Evolutionary conservation across 2,329 filamentous ascomycete species (phyloP).

Genomic region (Colletotrichum paranaense): DNA sequence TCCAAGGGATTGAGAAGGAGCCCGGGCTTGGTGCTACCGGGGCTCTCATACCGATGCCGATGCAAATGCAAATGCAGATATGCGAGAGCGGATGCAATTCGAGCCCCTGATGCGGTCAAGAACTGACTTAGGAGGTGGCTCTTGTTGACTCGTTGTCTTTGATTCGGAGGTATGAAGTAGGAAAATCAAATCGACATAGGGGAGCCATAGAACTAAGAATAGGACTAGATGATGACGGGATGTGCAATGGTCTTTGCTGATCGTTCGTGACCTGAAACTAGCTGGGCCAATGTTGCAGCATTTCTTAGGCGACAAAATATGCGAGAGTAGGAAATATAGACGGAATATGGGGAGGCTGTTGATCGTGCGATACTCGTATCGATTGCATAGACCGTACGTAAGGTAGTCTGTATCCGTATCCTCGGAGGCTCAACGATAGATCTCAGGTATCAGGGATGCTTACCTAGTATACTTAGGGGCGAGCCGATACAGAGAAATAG

Average conservation of each 20-base stretch:
- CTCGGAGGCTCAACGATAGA: background rate
- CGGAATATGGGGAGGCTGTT: background rate
- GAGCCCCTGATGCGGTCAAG: background rate
- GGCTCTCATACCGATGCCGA: background rate
- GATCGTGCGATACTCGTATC: constrained; percentile 11
- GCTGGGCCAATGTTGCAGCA: constrained; percentile 17
- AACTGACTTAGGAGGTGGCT: background rate
- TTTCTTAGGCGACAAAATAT: background rate
- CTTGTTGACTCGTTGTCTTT: background rate
- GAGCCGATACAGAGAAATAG: background rate
- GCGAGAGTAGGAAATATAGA: background rate
- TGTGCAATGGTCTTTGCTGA: background rate
- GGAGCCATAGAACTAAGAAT: constrained; percentile 1
- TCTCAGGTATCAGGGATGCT: background rate
- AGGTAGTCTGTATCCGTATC: background rate
- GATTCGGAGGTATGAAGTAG: background rate
- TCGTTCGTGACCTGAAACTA: constrained; percentile 22
- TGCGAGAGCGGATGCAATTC: background rate
- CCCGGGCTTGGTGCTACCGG: background rate
- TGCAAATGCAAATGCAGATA: background rate
- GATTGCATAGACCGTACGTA: background rate
- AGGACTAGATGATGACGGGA: background rate
- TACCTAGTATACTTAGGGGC: background rate
- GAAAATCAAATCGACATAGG: background rate
- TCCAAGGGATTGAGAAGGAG: background rate